A percentile compares a stretch with the other conserved stretches of the same genome.
These are phyloP conservation scores for Phalaenopsis aphrodite DNA, from an alignment of 106 monocot genomes.

Conservation along the genomic window DNA sequence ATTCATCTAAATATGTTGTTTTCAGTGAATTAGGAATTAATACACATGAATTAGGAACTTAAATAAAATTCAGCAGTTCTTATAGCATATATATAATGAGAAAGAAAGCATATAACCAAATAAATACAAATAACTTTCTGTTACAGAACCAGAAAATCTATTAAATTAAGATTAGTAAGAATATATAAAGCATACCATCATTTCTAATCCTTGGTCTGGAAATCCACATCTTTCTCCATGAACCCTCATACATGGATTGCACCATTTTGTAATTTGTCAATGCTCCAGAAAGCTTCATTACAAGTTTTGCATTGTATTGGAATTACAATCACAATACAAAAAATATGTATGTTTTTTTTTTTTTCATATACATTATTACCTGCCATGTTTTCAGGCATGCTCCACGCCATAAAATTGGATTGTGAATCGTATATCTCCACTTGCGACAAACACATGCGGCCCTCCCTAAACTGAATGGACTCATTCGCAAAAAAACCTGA, in stretches of 20 bases:
- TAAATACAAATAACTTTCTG: neutral
- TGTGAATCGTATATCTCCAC: constrained; percentile 81
- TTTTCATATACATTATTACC: constrained; percentile 27
- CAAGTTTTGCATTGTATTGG: neutral
- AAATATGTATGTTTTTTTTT: neutral
- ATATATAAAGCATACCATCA: constrained; percentile 48
- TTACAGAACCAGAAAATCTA: neutral
- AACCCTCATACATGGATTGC: constrained; percentile 62
- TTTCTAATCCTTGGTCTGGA: constrained; percentile 75
- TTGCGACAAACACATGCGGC: constrained; percentile 94
- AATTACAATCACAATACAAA: constrained; percentile 8
- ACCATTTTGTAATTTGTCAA: constrained; percentile 53
- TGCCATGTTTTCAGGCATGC: constrained; percentile 94
- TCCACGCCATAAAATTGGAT: constrained; percentile 79
- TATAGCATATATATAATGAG: neutral
- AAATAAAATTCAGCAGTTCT: neutral
- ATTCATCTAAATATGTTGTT: neutral
- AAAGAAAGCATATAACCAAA: neutral
- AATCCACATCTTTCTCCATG: constrained; percentile 98
- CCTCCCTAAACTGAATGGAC: constrained; percentile 69
- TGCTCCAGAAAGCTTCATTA: constrained; percentile 60
- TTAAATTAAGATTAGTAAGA: neutral
- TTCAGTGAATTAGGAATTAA: neutral
- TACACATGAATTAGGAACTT: neutral
- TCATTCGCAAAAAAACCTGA: constrained; percentile 81